Conservation (phyloP, 1,284 basidiomycete species). For the Trichosporon sp. region DNA sequence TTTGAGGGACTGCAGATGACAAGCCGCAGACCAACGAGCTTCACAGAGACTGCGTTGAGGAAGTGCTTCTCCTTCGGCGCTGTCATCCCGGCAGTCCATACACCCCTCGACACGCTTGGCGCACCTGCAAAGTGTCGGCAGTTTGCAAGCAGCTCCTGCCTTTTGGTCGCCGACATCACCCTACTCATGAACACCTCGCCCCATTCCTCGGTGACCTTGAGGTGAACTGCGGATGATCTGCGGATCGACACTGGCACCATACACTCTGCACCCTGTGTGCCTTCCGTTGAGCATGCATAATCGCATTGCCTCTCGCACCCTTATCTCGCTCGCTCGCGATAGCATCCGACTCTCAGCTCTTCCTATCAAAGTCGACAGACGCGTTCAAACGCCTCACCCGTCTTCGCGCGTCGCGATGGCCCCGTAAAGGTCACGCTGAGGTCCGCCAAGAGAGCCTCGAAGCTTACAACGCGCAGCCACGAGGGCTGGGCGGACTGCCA, state of each 20-base stretch:
- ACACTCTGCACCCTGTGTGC: background rate
- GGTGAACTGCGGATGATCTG: constrained; percentile 1
- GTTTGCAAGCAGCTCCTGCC: too few relatives aligned
- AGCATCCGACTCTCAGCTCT: background rate
- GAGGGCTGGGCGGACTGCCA: constrained; percentile 5
- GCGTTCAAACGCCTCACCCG: background rate
- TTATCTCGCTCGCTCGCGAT: background rate
- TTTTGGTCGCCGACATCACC: background rate
- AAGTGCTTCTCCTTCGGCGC: too few relatives aligned
- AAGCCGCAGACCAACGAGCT: too few relatives aligned
- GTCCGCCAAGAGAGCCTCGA: background rate
- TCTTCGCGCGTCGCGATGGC: background rate
- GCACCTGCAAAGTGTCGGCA: too few relatives aligned
- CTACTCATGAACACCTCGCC: background rate
- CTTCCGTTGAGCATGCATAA: background rate
- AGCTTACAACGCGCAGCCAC: background rate
- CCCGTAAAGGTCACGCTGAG: background rate
- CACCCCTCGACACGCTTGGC: too few relatives aligned
- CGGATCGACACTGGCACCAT: background rate
- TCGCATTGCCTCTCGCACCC: background rate
- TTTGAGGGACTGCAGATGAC: background rate
- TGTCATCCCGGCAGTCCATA: too few relatives aligned
- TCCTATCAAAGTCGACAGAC: background rate
- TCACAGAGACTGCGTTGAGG: too few relatives aligned
- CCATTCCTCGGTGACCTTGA: background rate